phyloP scores from a whole-genome alignment of 73 alveolate genomes.

The Blepharisma stoltei region DNA sequence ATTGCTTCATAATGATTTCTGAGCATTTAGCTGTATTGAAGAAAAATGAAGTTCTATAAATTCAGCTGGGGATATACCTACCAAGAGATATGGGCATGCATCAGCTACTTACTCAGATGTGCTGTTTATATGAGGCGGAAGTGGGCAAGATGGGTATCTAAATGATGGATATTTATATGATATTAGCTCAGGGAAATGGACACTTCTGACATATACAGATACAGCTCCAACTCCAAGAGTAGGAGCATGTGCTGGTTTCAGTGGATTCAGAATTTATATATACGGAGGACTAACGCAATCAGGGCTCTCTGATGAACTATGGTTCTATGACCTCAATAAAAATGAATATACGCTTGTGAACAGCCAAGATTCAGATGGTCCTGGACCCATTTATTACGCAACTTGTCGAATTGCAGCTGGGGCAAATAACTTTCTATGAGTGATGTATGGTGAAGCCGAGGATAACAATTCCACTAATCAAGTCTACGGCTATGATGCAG shows the following conservation, averaged over 20 bases:
- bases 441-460: too few species aligned
- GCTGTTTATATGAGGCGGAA: neutral
- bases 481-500: too few species aligned
- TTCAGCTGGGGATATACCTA: neutral
- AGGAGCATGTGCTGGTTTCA: neutral
- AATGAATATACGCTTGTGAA: too few species aligned
- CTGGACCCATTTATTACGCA: too few species aligned
- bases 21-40: neutral
- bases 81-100: neutral
- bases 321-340: neutral
- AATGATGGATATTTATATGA: neutral
- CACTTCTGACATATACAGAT: neutral
- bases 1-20: neutral
- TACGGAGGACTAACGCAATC: neutral
- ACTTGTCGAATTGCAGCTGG: too few species aligned
- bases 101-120: neutral
- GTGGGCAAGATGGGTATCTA: neutral
- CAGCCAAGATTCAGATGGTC: too few species aligned
- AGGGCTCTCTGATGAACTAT: neutral
- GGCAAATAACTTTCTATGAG: too few species aligned
- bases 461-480: too few species aligned
- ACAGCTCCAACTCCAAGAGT: neutral
- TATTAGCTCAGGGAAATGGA: neutral
- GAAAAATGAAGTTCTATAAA: neutral
- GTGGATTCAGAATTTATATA: neutral